Conservation (phyloP, 306 rosid species). For the Neltuma alba region DNA sequence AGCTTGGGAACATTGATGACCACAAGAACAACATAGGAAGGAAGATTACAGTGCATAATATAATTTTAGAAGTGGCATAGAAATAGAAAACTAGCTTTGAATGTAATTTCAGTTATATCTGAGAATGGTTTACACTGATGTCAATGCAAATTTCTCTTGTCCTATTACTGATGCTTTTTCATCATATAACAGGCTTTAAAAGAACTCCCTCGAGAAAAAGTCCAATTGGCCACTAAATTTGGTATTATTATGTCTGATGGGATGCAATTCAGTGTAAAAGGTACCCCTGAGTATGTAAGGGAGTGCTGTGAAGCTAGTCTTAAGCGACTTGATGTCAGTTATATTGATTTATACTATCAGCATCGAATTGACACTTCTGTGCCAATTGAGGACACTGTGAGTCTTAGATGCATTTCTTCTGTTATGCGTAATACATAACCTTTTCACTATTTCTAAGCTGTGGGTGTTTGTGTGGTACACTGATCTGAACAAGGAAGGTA, state of each 20-base stretch:
- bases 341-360: conserved; percentile 68
- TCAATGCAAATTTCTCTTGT: not conserved
- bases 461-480: too few relatives aligned
- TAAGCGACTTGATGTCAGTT: conserved; percentile 47
- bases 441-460: too few relatives aligned
- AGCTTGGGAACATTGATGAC: not conserved
- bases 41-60: not conserved
- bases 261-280: conserved; percentile 43
- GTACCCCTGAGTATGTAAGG: conserved; percentile 64
- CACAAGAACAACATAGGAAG: not conserved
- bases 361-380: conserved; percentile 64
- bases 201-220: conserved; percentile 64
- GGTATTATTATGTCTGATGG: conserved; percentile 40
- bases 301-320: conserved; percentile 76
- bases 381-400: conserved; percentile 79
- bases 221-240: conserved; percentile 78
- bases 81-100: too few relatives aligned
- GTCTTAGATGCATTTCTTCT: too few relatives aligned
- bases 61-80: not conserved
- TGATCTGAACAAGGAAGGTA: conserved; percentile 47
- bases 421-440: too few relatives aligned
- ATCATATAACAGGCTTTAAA: conserved; percentile 61
- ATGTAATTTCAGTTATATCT: not conserved
- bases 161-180: not conserved
- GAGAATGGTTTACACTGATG: not conserved